phyloP scores from a whole-genome alignment of 768 basidiomycete genomes.

The Boletus vermiculosoides region DNA sequence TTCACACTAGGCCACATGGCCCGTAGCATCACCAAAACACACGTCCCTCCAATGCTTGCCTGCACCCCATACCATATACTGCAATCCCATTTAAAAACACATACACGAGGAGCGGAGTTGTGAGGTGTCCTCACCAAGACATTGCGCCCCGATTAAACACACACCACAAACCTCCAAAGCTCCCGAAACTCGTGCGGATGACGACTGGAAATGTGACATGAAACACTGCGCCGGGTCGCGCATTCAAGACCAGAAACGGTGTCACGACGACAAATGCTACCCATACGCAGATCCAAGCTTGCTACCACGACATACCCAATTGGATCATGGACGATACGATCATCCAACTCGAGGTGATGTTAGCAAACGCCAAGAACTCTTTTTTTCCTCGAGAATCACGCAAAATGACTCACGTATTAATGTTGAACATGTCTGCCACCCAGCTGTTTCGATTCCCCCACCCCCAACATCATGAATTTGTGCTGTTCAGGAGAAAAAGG shows the following conservation, averaged over 20 bases:
- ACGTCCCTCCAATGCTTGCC: conserved; percentile 79
- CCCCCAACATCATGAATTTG: not conserved
- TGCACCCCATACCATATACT: conserved; percentile 81
- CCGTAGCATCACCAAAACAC: conserved; percentile 69
- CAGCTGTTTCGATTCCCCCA: conserved; percentile 45
- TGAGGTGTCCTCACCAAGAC: conserved; percentile 55
- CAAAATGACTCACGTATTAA: conserved; percentile 59
- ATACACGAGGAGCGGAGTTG: conserved; percentile 17
- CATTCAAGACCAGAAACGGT: conserved; percentile 74
- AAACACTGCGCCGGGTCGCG: conserved; percentile 72
- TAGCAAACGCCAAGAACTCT: not conserved
- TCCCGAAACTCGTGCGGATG: conserved; percentile 70
- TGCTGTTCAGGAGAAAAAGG: not conserved
- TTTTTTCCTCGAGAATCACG: not conserved
- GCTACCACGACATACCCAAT: conserved; percentile 77
- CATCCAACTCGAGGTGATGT: conserved; percentile 54
- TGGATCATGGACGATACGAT: conserved; percentile 75
- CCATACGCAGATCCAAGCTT: conserved; percentile 82
- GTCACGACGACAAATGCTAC: conserved; percentile 58
- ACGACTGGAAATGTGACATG: conserved; percentile 80
- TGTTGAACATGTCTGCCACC: conserved; percentile 80
- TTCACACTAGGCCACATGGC: conserved; percentile 77
- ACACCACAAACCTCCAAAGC: conserved; percentile 78
- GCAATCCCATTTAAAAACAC: conserved; percentile 14
- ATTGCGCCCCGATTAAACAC: conserved; percentile 73